phyloP scores from a whole-genome alignment of 1,284 basidiomycete species.

The Rhodotorula mucilaginosa region DNA sequence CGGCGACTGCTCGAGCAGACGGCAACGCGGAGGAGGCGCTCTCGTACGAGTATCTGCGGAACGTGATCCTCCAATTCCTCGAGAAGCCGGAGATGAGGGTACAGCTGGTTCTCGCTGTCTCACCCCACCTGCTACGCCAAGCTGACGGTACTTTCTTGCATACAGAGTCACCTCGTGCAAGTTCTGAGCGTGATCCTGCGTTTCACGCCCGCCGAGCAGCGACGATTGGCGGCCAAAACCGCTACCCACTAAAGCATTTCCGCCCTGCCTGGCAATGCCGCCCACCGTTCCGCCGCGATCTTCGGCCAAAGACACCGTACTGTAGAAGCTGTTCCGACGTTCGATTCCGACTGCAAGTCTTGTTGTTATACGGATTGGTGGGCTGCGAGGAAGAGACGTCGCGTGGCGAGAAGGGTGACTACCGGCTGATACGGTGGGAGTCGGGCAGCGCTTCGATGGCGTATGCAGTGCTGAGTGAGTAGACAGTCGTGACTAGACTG shows the following conservation, averaged over 20 bases:
- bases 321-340: neutral
- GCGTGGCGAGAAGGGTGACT: neutral
- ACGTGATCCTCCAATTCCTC: constrained; percentile 88
- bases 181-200: constrained; percentile 85
- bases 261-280: too few relatives aligned
- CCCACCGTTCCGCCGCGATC: neutral
- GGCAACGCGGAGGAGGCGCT: constrained; percentile 64
- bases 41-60: constrained; percentile 91
- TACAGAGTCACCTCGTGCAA: constrained; percentile 77
- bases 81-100: constrained; percentile 86
- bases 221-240: constrained; percentile 64
- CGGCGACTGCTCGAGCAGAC: constrained; percentile 3
- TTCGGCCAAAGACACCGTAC: neutral
- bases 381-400: too few relatives aligned
- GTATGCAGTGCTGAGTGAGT: too few relatives aligned
- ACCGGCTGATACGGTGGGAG: neutral
- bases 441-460: neutral
- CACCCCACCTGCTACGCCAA: neutral
- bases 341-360: neutral
- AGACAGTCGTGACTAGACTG: too few relatives aligned
- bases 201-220: constrained; percentile 89
- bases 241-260: neutral
- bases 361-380: too few relatives aligned
- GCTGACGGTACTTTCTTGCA: neutral
- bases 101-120: constrained; percentile 45